Percentiles rank a stretch among this genome's conserved stretches.
phyloP scores from a whole-genome alignment of 208 protist species.

The Acanthamoeba royreba region DNA sequence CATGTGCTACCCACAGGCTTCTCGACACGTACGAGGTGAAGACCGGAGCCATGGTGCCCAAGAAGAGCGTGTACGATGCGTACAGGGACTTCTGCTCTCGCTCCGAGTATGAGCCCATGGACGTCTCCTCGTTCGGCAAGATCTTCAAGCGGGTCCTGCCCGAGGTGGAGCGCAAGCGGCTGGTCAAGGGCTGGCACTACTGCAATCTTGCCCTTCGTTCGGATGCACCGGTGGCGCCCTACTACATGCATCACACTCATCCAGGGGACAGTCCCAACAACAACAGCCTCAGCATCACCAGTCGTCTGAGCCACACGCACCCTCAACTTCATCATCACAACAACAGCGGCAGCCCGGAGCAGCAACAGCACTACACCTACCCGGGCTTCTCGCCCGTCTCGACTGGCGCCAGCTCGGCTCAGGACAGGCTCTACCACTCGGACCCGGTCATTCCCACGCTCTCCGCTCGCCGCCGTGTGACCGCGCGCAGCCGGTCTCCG shows the following conservation, averaged over 20 bases:
- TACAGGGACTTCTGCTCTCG: not conserved
- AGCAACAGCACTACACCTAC: not conserved
- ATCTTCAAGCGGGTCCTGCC: conserved; percentile 5
- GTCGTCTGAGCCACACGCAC: not conserved
- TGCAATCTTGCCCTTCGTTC: not conserved
- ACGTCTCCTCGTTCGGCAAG: not conserved
- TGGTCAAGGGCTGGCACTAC: not conserved
- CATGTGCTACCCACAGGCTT: not conserved
- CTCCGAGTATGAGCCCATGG: not conserved
- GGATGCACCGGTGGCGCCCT: not conserved
- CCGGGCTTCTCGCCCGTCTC: too few species aligned
- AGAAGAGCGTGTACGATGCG: not conserved
- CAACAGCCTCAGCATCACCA: not conserved
- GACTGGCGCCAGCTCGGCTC: too few species aligned
- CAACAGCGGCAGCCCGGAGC: too few species aligned
- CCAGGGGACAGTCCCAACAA: not conserved
- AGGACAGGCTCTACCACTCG: not conserved
- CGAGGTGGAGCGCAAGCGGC: not conserved
- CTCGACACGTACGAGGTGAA: not conserved
- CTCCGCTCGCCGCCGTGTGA: not conserved
- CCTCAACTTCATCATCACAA: not conserved
- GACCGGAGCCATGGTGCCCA: not conserved
- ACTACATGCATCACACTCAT: not conserved
- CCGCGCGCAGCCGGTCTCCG: not conserved
- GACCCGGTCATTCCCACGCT: not conserved